Percentiles rank a stretch among this genome's conserved stretches.
phyloP scores from a whole-genome alignment of 257 asterid species.

The Solanum rostratum region DNA sequence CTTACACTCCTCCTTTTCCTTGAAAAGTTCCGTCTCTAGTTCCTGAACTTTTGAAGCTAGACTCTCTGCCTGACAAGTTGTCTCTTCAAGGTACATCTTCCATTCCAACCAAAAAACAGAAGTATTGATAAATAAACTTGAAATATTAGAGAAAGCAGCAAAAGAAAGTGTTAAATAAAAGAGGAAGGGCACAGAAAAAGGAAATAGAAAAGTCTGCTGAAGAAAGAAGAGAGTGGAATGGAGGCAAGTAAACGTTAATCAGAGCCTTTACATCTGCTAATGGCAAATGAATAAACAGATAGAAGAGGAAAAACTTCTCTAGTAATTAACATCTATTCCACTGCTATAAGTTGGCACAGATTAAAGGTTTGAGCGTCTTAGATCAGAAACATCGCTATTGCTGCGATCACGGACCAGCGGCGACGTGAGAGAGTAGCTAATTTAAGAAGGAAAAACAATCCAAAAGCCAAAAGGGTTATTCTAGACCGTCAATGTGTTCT shows the following conservation, averaged over 20 bases:
- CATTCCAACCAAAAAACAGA: conserved; percentile 10
- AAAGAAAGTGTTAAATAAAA: not conserved
- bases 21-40: conserved; percentile 56
- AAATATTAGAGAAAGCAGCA: not conserved
- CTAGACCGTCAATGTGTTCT: not conserved
- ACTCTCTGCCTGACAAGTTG: conserved; percentile 36
- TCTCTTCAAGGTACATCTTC: conserved; percentile 63
- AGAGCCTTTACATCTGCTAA: not conserved
- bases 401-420: not conserved
- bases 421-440: not conserved
- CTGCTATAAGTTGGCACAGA: not conserved
- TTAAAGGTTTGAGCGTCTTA: not conserved
- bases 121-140: not conserved
- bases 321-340: not conserved
- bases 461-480: not conserved
- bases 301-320: not conserved
- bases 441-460: not conserved
- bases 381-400: not conserved
- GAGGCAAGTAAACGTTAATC: not conserved
- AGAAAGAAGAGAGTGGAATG: not conserved
- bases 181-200: not conserved
- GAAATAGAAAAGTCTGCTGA: not conserved
- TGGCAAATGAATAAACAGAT: not conserved
- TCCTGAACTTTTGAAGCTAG: conserved; percentile 45
- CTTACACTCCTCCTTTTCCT: conserved; percentile 66